phyloP scores from a whole-genome alignment of 345 rosid species.

The Brassica incana region DNA sequence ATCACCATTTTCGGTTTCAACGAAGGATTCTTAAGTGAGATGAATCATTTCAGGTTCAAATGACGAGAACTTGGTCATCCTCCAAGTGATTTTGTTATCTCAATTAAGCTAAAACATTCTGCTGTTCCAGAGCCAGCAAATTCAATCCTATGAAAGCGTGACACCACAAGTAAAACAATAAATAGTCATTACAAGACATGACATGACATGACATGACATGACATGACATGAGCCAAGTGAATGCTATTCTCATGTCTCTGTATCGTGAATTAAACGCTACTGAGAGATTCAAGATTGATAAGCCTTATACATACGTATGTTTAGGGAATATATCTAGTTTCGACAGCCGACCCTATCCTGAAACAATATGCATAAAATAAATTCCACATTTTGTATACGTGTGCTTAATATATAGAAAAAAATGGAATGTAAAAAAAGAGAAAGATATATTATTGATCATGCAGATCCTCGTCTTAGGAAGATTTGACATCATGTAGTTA shows the following conservation, averaged over 20 bases:
- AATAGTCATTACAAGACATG: not conserved
- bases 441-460: not conserved
- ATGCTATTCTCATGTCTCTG: not conserved
- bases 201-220: too few relatives aligned
- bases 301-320: not conserved
- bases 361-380: not conserved
- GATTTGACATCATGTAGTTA: not conserved
- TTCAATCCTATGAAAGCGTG: not conserved
- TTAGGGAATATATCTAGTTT: not conserved
- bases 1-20: not conserved
- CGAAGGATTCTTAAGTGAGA: not conserved
- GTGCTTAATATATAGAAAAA: not conserved
- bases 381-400: not conserved
- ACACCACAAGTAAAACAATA: not conserved
- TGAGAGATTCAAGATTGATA: not conserved
- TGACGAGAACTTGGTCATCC: not conserved
- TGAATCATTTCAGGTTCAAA: not conserved
- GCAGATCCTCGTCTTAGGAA: not conserved
- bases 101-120: not conserved
- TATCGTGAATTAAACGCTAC: not conserved
- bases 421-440: not conserved
- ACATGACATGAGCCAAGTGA: not conserved
- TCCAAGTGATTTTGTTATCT: not conserved
- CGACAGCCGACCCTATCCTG: not conserved
- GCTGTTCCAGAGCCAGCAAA: not conserved